Base-by-base conservation (phyloP, 2,329 filamentous ascomycete species). In the Ophiosphaerella herpotricha region DNA sequence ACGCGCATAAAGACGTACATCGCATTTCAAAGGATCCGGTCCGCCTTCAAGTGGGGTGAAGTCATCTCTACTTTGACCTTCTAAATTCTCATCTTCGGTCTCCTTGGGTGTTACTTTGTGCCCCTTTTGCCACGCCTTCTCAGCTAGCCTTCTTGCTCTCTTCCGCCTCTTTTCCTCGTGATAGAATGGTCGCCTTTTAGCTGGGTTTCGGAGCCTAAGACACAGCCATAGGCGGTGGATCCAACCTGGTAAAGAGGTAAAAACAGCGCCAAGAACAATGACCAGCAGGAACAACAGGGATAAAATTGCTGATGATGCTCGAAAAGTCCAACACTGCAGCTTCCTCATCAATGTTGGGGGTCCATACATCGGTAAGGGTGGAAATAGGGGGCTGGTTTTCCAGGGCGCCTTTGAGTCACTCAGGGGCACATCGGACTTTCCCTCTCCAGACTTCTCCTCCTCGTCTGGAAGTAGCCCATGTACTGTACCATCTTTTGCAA, bases 1-100 rank as follows among this genome's bases (percentile, higher is more conserved):
- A 16, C 90, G 82, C 1, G 93, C 92, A 68, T 97, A 97, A 68
- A 97, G 94, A 2, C 82, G 82, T 16, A 92, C 84, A 62, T 97
- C 89, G 64, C 89, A 90, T 7, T 89, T 74, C 7, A 97, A 76
- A 3, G 84, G 86, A 70, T 97, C 93, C 6, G 82, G 83, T 0
- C 91, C 91, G 13, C 91, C 91, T 73, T 94, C 91, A 2, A 87
- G 85, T 0, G 90, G 89, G 1, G 84, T 73, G 58, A 84, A 95
- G n/a, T 84, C 82, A 7, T 83, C 79, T 9, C 74, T 73, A 60
- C 63, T 64, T 32, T 48, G 53, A 2, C 57, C 50, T 41, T 66
- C 57, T 18, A 84, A 81, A 26, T 68, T 74, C 7, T 60, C 58
- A 18, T 67, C 56, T 1, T 57, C 51, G 43, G 75, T 66, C 56